These are phyloP conservation scores for Parsonsia alboflavescens DNA, from an alignment of 257 asterid genomes.

Conservation along the genomic window DNA sequence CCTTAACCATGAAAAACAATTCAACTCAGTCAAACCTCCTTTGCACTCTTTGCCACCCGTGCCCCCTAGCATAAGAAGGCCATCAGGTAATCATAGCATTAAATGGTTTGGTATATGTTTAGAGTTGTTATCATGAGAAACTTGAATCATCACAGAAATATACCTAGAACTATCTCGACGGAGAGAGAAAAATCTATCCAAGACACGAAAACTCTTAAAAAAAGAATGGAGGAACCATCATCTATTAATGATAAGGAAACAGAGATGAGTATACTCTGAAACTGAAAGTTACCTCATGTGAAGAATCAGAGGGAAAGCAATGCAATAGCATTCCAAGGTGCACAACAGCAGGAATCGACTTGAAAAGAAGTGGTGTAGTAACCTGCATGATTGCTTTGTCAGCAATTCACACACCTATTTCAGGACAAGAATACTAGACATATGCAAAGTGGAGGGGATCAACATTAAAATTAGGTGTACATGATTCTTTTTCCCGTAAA, in stretches of 20 bases:
- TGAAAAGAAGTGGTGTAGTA: constrained; percentile 76
- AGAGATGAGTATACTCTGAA: background rate
- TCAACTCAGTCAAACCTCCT: constrained; percentile 45
- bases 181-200: constrained; percentile 38
- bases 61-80: constrained; percentile 56
- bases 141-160: constrained; percentile 57
- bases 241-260: constrained; percentile 17
- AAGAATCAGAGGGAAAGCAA: constrained; percentile 64
- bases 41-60: constrained; percentile 59
- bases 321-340: constrained; percentile 67
- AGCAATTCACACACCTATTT: constrained; percentile 8
- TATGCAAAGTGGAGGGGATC: background rate
- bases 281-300: constrained; percentile 45
- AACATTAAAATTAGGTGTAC: background rate
- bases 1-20: constrained; percentile 10
- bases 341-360: constrained; percentile 72
- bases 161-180: constrained; percentile 64
- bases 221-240: constrained; percentile 24
- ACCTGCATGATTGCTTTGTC: constrained; percentile 45
- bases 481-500: background rate
- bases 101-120: constrained; percentile 30
- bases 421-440: background rate
- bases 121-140: constrained; percentile 48
- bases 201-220: constrained; percentile 31
- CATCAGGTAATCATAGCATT: constrained; percentile 40